Percentiles rank a stretch among this genome's conserved stretches.
Evolutionary conservation across 768 basidiomycete species (phyloP).

Genomic region (Lyophyllum atratum): DNA sequence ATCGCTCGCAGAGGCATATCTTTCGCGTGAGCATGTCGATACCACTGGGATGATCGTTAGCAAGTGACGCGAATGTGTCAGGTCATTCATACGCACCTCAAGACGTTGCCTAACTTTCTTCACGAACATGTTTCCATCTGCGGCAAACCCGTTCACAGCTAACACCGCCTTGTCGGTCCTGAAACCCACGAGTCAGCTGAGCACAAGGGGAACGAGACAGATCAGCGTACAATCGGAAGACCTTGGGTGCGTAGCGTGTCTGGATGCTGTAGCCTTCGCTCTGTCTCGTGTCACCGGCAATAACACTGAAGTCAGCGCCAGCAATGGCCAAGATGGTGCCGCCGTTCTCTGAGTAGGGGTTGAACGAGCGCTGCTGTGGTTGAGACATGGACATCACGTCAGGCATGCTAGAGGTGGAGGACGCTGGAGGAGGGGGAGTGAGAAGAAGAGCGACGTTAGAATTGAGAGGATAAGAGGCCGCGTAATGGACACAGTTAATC

Average conservation of each 20-base stretch:
- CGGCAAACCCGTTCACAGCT: constrained; percentile 96
- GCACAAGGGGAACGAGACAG: neutral
- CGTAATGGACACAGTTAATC: constrained; percentile 40
- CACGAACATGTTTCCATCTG: constrained; percentile 97
- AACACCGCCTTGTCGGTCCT: constrained; percentile 93
- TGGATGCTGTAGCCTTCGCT: constrained; percentile 98
- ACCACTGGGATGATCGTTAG: constrained; percentile 67
- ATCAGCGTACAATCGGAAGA: constrained; percentile 80
- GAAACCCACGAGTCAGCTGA: constrained; percentile 14
- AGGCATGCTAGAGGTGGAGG: constrained; percentile 27
- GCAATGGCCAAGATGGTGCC: constrained; percentile 97
- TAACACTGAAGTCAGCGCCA: constrained; percentile 89
- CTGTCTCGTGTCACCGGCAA: constrained; percentile 96
- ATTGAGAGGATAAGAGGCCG: constrained; percentile 38
- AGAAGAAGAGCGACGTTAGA: constrained; percentile 27
- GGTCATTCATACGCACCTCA: constrained; percentile 62
- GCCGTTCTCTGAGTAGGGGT: constrained; percentile 92
- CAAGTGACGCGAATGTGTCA: neutral
- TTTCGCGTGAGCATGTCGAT: constrained; percentile 94
- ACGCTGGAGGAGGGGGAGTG: constrained; percentile 20
- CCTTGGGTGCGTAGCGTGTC: constrained; percentile 95
- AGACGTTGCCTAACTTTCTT: constrained; percentile 94
- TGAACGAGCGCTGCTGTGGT: constrained; percentile 66
- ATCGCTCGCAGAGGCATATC: constrained; percentile 97
- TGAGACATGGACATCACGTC: constrained; percentile 39